Evolutionary conservation across 169 alveolate genomes (phyloP), one percentile per base, ranked within the genome.

Genomic region (Plasmodium gallinaceum): DNA sequence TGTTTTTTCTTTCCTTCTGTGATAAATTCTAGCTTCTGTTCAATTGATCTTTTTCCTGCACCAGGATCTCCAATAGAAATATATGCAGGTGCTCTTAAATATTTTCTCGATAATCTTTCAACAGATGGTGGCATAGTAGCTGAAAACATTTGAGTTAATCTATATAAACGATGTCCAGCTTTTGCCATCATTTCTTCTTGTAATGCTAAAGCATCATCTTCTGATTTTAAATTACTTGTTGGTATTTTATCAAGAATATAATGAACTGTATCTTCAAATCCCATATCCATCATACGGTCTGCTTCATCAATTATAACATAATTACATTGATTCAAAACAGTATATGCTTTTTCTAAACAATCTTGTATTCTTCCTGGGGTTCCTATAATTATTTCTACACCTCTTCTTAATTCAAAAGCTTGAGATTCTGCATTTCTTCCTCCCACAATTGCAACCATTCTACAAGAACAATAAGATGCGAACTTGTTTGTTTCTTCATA

Each of bases 321-420:
- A 75, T 95, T 95, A 88, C 99, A 97, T 85, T 98, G 98, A 20
- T 96, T 96, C 45, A 98, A 89, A 9, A 97, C 98, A 2, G 98
- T 95, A 76, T 93, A 94, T 20, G 98, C 96, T 74, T 97, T 94
- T 80, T 97, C 98, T 70, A 98, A 94, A 71, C 98, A 97, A 83
- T 98, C 99, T 60, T 96, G 96, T 68, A 98, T 92, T 74, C 99
- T 96, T 14, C 99, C 99, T 0, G 99, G 99, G 0, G 99, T 98
- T 3, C 99, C 99, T 45, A 98, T 97, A 45, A 98, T 94, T 3
- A 98, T 95, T 88, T 98, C 99, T 68, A 97, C 94, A 69, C 99
- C 99, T 75, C 96, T 93, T n/a, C 97, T 91, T 12, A 98, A 95
- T 64, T 94, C 96, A 51, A 96, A 93, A 5, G 97, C 98, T 94